Evolutionary conservation across 805 yeast species (phyloP).

Genomic region (Wickerhamiella allomyrinae): DNA sequence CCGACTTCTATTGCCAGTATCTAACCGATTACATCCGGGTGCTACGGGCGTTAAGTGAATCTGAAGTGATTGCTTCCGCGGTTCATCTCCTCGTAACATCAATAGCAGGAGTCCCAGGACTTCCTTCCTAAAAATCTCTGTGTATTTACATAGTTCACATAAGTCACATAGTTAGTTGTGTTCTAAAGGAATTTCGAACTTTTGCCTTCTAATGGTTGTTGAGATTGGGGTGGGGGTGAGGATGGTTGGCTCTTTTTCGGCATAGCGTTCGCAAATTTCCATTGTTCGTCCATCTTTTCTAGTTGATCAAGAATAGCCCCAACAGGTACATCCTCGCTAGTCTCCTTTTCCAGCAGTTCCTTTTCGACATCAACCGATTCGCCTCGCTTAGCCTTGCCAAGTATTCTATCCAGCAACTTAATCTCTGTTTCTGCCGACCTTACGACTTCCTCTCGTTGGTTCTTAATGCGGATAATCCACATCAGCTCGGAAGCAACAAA

Average conservation of each 20-base stretch:
- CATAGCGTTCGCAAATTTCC: slow-evolving; percentile 9
- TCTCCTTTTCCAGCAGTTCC: slow-evolving; percentile 25
- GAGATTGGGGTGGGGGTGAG: not conserved
- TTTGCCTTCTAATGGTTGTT: no score
- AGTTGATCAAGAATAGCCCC: slow-evolving; percentile 20
- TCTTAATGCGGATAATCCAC: slow-evolving; percentile 31
- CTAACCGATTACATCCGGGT: slow-evolving; percentile 66
- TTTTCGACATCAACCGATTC: slow-evolving; percentile 32
- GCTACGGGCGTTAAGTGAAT: slow-evolving; percentile 56
- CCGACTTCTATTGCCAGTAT: slow-evolving; percentile 47
- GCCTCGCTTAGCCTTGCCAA: slow-evolving; percentile 25
- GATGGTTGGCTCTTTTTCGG: not conserved
- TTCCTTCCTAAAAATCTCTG: slow-evolving; percentile 1
- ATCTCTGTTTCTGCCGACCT: slow-evolving; percentile 28
- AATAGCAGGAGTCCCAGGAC: slow-evolving; percentile 51
- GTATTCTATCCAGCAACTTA: slow-evolving; percentile 27
- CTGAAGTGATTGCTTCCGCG: slow-evolving; percentile 66
- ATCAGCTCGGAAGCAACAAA: slow-evolving; percentile 35
- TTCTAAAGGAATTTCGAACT: no score
- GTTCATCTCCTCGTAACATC: slow-evolving; percentile 57
- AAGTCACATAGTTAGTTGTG: no score
- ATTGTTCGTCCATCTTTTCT: slow-evolving; percentile 19
- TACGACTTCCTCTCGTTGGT: slow-evolving; percentile 29
- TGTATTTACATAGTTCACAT: no score
- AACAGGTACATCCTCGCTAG: slow-evolving; percentile 9